These are phyloP conservation scores for Volvox reticuliferus DNA, from an alignment of 139 green algal species.

Conservation along the genomic window DNA sequence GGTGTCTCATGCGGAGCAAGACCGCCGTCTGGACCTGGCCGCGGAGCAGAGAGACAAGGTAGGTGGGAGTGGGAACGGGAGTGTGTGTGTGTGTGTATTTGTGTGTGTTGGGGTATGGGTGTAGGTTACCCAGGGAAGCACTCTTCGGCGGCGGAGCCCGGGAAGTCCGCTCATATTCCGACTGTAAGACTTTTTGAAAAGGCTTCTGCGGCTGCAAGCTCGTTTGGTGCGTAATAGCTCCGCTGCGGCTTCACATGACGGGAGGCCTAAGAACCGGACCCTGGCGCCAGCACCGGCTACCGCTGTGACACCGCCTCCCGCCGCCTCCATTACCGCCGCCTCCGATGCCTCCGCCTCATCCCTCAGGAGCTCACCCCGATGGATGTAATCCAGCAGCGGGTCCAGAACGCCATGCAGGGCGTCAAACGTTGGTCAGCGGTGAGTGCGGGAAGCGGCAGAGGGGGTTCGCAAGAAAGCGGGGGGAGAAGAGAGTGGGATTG, in stretches of 20 bases:
- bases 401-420: not conserved
- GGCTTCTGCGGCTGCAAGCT: not conserved
- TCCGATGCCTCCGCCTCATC: not conserved
- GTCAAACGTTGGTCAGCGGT: conserved; percentile 4
- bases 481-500: too few species aligned
- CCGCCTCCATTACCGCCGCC: not conserved
- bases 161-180: not conserved
- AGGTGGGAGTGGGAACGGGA: not conserved
- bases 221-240: not conserved
- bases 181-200: not conserved
- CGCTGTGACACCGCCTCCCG: too few species aligned
- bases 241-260: not conserved
- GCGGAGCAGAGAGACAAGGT: not conserved
- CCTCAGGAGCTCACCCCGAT: conserved; percentile 8
- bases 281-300: too few species aligned
- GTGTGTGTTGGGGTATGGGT: too few species aligned
- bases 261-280: too few species aligned
- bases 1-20: not conserved
- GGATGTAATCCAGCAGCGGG: conserved; percentile 17
- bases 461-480: not conserved
- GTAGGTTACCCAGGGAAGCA: not conserved
- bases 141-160: not conserved
- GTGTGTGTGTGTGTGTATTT: too few species aligned
- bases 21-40: not conserved
- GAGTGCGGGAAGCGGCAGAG: not conserved